Evolutionary conservation across 805 yeast species (phyloP).

Genomic region (Candida oleophila): DNA sequence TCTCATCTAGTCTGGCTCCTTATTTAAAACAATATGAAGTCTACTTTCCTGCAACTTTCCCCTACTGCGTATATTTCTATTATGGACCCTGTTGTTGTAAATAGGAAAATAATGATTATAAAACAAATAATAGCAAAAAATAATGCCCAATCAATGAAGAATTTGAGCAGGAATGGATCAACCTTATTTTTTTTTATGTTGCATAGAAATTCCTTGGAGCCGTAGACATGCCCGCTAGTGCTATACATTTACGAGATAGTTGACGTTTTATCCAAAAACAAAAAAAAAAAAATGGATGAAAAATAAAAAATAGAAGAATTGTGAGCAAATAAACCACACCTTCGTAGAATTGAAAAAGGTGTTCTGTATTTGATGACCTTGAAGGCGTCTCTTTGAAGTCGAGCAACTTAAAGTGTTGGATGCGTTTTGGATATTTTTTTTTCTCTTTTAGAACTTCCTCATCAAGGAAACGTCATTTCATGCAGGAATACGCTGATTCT

Average conservation of each 20-base stretch:
- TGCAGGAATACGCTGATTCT: neutral
- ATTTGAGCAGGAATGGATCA: too few species aligned
- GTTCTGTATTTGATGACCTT: neutral
- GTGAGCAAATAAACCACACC: neutral
- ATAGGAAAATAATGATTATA: too few species aligned
- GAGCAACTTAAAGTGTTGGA: neutral
- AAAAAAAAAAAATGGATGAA: neutral
- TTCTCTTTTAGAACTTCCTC: neutral
- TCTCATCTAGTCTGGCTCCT: too few species aligned
- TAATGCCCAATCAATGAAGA: too few species aligned
- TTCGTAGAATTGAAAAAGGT: neutral
- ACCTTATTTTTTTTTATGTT: too few species aligned
- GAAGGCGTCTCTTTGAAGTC: neutral
- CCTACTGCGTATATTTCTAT: too few species aligned
- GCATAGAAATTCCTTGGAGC: neutral
- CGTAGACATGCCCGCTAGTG: neutral
- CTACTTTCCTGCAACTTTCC: too few species aligned
- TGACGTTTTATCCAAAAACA: too few species aligned
- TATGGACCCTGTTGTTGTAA: too few species aligned
- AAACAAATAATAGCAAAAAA: too few species aligned
- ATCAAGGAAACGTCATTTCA: neutral
- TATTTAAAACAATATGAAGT: too few species aligned
- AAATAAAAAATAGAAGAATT: neutral
- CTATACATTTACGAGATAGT: neutral
- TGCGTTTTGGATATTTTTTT: neutral